Conservation (phyloP, 1,139 yeast genomes). For the Diutina neorugosa region DNA sequence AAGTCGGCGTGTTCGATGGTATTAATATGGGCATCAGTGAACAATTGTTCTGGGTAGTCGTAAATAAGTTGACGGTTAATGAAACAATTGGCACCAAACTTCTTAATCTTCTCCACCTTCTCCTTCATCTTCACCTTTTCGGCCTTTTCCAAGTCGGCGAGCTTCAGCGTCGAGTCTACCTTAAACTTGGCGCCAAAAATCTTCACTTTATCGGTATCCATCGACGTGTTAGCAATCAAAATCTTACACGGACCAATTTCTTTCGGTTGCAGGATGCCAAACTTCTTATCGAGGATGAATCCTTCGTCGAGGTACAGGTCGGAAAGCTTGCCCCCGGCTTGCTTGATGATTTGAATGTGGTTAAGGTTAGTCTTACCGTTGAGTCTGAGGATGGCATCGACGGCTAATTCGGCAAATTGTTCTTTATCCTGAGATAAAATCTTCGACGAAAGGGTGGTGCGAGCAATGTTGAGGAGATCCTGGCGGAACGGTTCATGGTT, state of each 20-base stretch:
- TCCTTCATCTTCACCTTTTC: constrained; percentile 87
- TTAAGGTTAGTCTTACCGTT: constrained; percentile 93
- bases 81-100: constrained; percentile 76
- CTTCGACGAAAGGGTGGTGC: constrained; percentile 87
- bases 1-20: constrained; percentile 98
- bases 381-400: constrained; percentile 83
- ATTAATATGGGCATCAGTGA: constrained; percentile 77
- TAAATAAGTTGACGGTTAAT: constrained; percentile 93
- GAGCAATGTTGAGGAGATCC: constrained; percentile 80
- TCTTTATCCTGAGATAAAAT: constrained; percentile 91
- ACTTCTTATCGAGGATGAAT: constrained; percentile 78
- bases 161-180: constrained; percentile 87
- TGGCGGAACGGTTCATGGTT: constrained; percentile 53
- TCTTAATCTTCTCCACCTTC: constrained; percentile 79
- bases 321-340: constrained; percentile 81
- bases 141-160: constrained; percentile 93
- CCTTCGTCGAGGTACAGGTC: constrained; percentile 96
- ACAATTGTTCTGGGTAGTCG: constrained; percentile 95
- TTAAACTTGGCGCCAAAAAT: constrained; percentile 96
- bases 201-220: constrained; percentile 88
- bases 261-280: constrained; percentile 92
- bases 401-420: constrained; percentile 80
- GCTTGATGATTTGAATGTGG: constrained; percentile 87
- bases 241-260: constrained; percentile 73
- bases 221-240: constrained; percentile 86